A percentile compares a stretch with the other conserved stretches of the same genome.
Conservation (phyloP, 2,329 filamentous ascomycete genomes). For the Claviceps fusiformis region DNA sequence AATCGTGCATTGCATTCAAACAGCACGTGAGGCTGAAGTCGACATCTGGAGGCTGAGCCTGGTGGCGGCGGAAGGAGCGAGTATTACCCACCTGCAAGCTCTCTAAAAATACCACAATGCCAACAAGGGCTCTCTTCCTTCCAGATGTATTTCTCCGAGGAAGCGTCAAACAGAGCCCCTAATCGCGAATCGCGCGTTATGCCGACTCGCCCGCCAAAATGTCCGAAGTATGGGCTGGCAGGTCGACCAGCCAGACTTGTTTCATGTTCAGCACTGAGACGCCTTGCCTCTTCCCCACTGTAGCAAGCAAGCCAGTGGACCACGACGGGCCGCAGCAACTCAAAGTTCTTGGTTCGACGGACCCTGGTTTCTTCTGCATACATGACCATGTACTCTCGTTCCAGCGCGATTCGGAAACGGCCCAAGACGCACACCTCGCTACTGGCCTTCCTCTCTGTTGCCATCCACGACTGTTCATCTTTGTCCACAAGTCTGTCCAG, state of each 20-base stretch:
- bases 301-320: not conserved
- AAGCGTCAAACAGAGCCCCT: not conserved
- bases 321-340: not conserved
- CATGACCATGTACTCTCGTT: no score
- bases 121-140: not conserved
- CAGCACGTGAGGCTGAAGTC: no score
- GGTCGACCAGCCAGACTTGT: not conserved
- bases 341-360: no score
- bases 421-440: not conserved
- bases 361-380: no score
- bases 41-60: no score
- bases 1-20: no score
- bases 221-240: not conserved
- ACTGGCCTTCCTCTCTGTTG: not conserved
- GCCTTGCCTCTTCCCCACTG: not conserved
- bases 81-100: not conserved
- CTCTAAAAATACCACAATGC: not conserved
- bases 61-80: not conserved
- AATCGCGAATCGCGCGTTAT: not conserved
- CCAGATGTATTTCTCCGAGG: not conserved
- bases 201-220: not conserved
- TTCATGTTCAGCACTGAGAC: not conserved
- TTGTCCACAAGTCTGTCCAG: not conserved
- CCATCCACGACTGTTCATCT: not conserved
- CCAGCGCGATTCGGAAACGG: not conserved